Percentiles rank a stretch among this genome's conserved stretches.
Conservation (phyloP, 2,329 filamentous ascomycete species). For the Beauveria sp. region DNA sequence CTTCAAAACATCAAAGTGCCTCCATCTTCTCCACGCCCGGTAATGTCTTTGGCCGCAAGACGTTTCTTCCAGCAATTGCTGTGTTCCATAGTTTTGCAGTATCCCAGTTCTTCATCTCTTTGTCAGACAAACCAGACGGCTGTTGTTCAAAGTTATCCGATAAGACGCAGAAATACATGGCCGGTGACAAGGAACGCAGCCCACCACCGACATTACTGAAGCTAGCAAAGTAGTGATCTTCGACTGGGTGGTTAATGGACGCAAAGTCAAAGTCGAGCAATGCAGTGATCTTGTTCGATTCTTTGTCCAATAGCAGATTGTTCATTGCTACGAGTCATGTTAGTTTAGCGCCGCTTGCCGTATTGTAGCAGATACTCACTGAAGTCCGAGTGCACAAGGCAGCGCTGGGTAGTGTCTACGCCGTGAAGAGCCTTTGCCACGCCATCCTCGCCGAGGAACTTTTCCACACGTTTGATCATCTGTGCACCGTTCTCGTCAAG, state of each 20-base stretch:
- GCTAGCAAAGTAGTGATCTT: constrained; percentile 19
- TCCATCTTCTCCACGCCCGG: background rate
- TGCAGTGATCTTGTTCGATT: constrained; percentile 16
- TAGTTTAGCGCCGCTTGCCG: background rate
- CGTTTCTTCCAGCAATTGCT: background rate
- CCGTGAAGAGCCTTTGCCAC: background rate
- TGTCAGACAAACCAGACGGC: background rate
- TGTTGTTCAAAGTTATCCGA: background rate
- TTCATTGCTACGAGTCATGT: constrained; percentile 16
- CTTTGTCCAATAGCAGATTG: constrained; percentile 20
- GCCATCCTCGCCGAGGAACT: constrained; percentile 9
- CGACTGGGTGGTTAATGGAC: constrained; percentile 16
- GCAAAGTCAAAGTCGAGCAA: constrained; percentile 21
- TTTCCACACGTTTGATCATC: constrained; percentile 12
- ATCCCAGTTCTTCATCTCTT: background rate
- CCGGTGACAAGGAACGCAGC: background rate
- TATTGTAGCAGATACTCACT: constrained; percentile 15
- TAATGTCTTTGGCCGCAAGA: background rate
- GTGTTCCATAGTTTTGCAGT: background rate
- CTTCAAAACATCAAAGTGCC: background rate
- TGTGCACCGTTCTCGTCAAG: constrained; percentile 12
- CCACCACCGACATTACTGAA: constrained; percentile 4
- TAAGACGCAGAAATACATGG: background rate
- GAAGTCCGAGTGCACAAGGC: constrained; percentile 20
- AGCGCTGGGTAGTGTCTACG: constrained; percentile 13